Base-by-base conservation (phyloP, 805 yeast species). In the Metschnikowia baotianmanensis region DNA sequence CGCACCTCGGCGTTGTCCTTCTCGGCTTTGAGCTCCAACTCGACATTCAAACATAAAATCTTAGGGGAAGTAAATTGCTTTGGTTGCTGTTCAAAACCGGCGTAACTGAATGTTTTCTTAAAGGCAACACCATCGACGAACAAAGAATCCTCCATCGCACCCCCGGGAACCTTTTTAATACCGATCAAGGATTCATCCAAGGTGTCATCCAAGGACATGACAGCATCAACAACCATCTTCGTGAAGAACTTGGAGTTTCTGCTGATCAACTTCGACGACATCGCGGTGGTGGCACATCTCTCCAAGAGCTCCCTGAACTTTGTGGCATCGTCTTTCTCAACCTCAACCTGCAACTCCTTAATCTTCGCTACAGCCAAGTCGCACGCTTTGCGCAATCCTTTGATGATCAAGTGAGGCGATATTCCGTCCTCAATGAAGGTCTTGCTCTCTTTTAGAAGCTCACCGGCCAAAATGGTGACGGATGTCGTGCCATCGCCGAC, bases 401-500 rank as follows among this genome's bases (percentile, higher is more conserved):
- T 86, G 53, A 82, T 77, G 48, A 93, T 86, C 34, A 89, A 76
- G 59, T 88, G 95, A 5, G 97, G 82, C 23, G 96, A 86, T 50
- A 93, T 87, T 28, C 96, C 96, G 66, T 93, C 99, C 66, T 93
- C 99, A 45, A 93, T 86, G 60, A 91, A 93, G 32, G 78, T 67
- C 58, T 88, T 89, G 50, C 90, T 81, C 65, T 93, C 98, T 60
- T 88, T 88, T 65, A 93, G 76, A 46, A 93, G 74, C 68, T 93
- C 99, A 41, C 97, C 96, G 2, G 98, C 96, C 43, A 93, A 65
- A 23, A 91, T 83, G 0, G 97, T 86, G 16, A 91, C 99, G 21
- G 96, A 84, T 1, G 99, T 91, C 31, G 99, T 91, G 51, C 99
- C 99, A 67, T 91, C 99, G 45, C 99, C 99, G 50, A 93, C 96